These are phyloP conservation scores for Penicillium concentricum DNA, from an alignment of 2,329 filamentous ascomycete species.

Conservation along the genomic window DNA sequence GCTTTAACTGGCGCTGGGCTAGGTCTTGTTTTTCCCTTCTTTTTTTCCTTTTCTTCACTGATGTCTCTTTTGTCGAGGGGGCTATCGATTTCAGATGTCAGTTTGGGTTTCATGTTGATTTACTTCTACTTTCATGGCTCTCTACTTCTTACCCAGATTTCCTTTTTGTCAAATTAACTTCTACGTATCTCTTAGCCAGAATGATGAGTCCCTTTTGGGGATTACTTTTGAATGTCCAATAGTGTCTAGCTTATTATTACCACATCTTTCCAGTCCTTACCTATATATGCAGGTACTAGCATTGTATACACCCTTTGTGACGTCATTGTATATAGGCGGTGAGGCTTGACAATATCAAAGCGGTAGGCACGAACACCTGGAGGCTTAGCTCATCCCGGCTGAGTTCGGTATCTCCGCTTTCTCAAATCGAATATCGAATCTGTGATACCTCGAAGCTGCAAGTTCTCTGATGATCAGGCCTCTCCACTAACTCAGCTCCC, in stretches of 20 bases:
- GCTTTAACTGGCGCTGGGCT: constrained; percentile 25
- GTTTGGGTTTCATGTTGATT: neutral
- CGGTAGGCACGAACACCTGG: neutral
- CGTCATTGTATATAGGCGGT: neutral
- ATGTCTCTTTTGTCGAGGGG: neutral
- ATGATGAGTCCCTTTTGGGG: neutral
- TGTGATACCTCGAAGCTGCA: constrained; percentile 7
- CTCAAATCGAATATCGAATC: neutral
- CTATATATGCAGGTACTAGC: neutral
- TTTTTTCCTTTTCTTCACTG: neutral
- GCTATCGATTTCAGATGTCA: neutral
- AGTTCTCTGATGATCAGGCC: constrained; percentile 5
- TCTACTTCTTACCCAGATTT: neutral
- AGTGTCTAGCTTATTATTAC: neutral
- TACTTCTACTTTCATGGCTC: neutral
- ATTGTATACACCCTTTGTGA: neutral
- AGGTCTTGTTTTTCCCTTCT: neutral
- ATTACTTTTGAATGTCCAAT: neutral
- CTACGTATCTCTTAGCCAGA: constrained; percentile 3
- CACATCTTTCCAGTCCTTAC: too few species aligned
- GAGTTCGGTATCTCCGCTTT: constrained; percentile 9
- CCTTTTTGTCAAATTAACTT: neutral
- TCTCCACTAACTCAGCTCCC: constrained; percentile 20
- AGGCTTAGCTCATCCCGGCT: constrained; percentile 4
- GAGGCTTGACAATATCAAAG: neutral